Evolutionary conservation across 768 basidiomycete species (phyloP).

Genomic region (Calocybe indica): DNA sequence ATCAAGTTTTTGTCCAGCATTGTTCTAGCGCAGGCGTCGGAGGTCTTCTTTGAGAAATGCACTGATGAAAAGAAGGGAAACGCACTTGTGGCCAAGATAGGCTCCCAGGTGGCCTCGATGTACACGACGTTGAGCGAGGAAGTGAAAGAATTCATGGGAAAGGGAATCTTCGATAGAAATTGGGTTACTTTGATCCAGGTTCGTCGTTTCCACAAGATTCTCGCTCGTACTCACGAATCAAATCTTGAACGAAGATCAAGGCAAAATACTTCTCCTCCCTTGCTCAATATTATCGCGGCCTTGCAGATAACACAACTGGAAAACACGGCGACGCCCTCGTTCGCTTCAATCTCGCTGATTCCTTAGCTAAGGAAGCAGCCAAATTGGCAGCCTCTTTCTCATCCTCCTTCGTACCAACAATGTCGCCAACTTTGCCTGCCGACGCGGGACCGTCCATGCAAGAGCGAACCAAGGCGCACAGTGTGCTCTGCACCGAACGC

Average conservation of each 20-base stretch:
- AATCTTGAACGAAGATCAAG: conserved; percentile 59
- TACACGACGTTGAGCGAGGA: conserved; percentile 84
- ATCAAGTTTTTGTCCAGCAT: conserved; percentile 88
- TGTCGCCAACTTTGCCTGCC: conserved; percentile 78
- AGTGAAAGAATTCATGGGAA: conserved; percentile 94
- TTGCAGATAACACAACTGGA: conserved; percentile 66
- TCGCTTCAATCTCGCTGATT: conserved; percentile 71
- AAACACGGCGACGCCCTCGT: conserved; percentile 87
- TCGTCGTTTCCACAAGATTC: conserved; percentile 9
- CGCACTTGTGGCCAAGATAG: conserved; percentile 78
- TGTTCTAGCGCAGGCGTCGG: conserved; percentile 90
- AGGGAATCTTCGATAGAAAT: conserved; percentile 91
- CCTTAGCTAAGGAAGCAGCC: conserved; percentile 77
- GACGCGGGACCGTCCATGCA: conserved; percentile 77
- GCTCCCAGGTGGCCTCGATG: conserved; percentile 73
- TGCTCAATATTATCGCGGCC: conserved; percentile 80
- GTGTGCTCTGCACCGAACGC: conserved; percentile 70
- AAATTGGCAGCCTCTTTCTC: conserved; percentile 64
- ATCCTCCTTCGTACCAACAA: conserved; percentile 61
- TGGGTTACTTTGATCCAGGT: conserved; percentile 89
- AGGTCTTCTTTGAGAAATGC: conserved; percentile 94
- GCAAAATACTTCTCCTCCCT: conserved; percentile 84
- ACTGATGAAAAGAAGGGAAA: conserved; percentile 86
- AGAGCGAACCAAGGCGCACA: conserved; percentile 81
- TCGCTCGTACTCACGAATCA: not conserved